Evolutionary conservation across 176 grass and related monocot species (phyloP), one percentile per base, ranked within the genome.

Genomic region (Dactylis glomerata): DNA sequence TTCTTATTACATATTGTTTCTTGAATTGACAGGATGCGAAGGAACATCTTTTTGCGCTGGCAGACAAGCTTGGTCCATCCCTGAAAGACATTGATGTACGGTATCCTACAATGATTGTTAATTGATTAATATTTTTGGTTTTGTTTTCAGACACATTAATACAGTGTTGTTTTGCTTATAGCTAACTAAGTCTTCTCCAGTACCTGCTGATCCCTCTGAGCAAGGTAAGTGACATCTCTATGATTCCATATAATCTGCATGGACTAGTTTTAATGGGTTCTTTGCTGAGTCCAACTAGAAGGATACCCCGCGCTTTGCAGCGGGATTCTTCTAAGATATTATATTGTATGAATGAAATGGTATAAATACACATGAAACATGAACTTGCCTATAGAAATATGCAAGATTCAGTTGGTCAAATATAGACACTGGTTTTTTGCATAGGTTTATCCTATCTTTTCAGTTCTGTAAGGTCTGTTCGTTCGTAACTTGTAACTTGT

Each of bases 41-140:
- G 87, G 93, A 98, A 31, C 92, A 98, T 80, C 96, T 98, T 79
- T 90, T 92, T 94, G 96, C 96, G 37, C 86, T 98, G 70, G 96
- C 85, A 77, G 91, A 96, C 84, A 92, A 98, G 87, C 90, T 98
- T 85, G 96, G 96, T 32, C 56, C 96, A 77, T 98, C 96, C 68
- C 74, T 98, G 71, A 88, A 88, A 36, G 96, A 94, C 81, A 98
- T 98, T 87, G 96, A 95, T 73, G 96, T 98, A 92, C 75, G 89
- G 41, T 88, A 74, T 68, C 47, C 46, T 87, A 52, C 58, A 19
- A 77, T 76, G 40, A 61, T 67, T 84, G 67, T 38, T 87, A 67
- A 69, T 46, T 78, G 66, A 67, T 32, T 76, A 28, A 3, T 4
- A 0, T 69, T 40, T 52, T 52, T 52, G 10, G 17, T 16, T 81